phyloP scores from a whole-genome alignment of 192 early-diverging fungal species.

The Podila clonocystis region DNA sequence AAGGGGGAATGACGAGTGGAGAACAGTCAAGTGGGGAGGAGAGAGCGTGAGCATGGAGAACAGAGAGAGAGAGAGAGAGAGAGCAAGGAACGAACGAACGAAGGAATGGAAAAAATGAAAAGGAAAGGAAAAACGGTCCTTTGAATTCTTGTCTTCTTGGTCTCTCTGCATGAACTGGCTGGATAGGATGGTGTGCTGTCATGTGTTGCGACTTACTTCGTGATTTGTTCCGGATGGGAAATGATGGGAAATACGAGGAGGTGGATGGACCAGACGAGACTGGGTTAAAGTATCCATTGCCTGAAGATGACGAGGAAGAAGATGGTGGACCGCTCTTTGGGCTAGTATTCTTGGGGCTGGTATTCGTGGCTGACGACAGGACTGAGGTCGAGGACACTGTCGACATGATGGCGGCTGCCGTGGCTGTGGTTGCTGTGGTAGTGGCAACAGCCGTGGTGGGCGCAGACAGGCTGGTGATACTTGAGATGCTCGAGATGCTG shows the following conservation, averaged over 20 bases:
- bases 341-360: neutral
- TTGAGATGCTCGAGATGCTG: neutral
- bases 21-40: neutral
- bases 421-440: neutral
- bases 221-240: neutral
- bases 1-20: neutral
- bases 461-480: neutral
- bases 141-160: neutral
- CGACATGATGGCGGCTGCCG: neutral
- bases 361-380: neutral
- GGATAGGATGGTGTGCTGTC: too few relatives aligned
- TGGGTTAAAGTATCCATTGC: neutral
- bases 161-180: too few relatives aligned
- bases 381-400: neutral
- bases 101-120: neutral
- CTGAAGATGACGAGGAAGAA: neutral
- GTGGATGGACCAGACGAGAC: neutral
- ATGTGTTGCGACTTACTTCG: neutral
- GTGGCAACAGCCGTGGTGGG: neutral
- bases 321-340: neutral
- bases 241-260: constrained; percentile 1
- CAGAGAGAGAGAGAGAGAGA: neutral
- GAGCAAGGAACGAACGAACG: neutral
- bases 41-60: neutral
- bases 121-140: neutral